Base-by-base conservation (phyloP, 108 stramenopile species). In the Seminavis robusta region DNA sequence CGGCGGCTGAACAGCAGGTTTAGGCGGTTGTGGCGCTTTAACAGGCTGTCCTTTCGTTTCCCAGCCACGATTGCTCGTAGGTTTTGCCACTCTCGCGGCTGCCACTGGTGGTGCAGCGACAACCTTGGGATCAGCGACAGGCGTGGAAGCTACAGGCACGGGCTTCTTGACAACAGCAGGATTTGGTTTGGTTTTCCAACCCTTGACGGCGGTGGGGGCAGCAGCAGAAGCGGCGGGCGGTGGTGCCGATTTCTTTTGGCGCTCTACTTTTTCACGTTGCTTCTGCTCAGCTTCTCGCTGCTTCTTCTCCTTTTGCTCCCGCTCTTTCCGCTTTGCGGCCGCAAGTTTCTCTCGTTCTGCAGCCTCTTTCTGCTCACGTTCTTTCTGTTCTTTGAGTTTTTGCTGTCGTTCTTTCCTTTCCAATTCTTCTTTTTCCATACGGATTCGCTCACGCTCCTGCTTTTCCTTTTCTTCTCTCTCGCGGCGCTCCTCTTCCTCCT, bases 401-500 rank as follows among this genome's bases (percentile, higher is more conserved):
- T 65, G 45, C 40, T 74, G 64, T 5, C 59, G 74, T 38, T 84
- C 74, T 38, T 63, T 74, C 33, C 72, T 46, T 47, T 62, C 65
- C 19, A 69, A 59, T 39, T 58, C 71, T 45, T 78, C 77, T 31
- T 63, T 65, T n/a, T 29, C 75, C 40, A 73, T 74, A 33, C 71
- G 38, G 33, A 75, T 40, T 40, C 63, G 63, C 33, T 71, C 73
- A 5, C 74, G 71, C 50, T 77, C 74, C 41, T 68, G 59, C n/a
- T 44, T 51, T 52, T 71, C 65, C 34, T 56, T 47, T 56, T 80
- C 81, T 61, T 80, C 81, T 41, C 67, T 66, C 39, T 81, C 76
- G 6, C 70, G 54, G 9, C 65, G 56, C 51, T 67, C 80, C 52
- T 88, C 68, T 33, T 94, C 88, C 56, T 85, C 73, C 25, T 84